phyloP scores from a whole-genome alignment of 257 asterid species.

The Solanum clarkiae region DNA sequence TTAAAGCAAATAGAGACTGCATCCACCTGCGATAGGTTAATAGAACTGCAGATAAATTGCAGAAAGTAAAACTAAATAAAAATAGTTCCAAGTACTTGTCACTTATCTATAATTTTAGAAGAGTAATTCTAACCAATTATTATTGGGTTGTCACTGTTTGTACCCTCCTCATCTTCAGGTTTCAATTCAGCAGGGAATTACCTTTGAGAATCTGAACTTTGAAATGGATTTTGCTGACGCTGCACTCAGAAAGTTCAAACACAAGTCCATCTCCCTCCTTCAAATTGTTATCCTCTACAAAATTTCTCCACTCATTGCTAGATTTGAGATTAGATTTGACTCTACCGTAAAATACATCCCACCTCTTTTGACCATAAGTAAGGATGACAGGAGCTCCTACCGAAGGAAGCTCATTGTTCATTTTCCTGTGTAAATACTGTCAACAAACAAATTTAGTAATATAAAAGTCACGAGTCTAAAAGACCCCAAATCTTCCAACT shows the following conservation, averaged over 20 bases:
- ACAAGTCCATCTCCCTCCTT: constrained; percentile 34
- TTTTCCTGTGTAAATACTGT: constrained; percentile 4
- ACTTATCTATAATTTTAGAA: not conserved
- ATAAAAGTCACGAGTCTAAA: not conserved
- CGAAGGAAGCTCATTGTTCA: constrained; percentile 7
- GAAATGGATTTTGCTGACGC: not conserved
- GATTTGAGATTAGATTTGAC: not conserved
- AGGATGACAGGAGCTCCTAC: constrained; percentile 11
- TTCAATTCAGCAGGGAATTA: constrained; percentile 9
- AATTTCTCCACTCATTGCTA: constrained; percentile 16
- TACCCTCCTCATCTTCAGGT: not conserved
- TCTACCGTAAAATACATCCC: constrained; percentile 22
- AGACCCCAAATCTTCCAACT: not conserved
- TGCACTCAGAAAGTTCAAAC: constrained; percentile 29
- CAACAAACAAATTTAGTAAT: not conserved
- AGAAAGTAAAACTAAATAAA: not conserved
- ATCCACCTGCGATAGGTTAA: not conserved
- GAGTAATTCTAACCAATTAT: not conserved
- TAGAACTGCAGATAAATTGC: not conserved
- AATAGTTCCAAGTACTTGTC: not conserved
- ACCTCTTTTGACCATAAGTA: constrained; percentile 15
- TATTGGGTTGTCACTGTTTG: not conserved
- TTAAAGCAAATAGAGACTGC: not conserved
- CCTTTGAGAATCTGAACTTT: constrained; percentile 23
- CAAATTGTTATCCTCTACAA: constrained; percentile 24